These are phyloP conservation scores for Exserohilum rostratum DNA, from an alignment of 2,329 filamentous ascomycete species.

Conservation along the genomic window DNA sequence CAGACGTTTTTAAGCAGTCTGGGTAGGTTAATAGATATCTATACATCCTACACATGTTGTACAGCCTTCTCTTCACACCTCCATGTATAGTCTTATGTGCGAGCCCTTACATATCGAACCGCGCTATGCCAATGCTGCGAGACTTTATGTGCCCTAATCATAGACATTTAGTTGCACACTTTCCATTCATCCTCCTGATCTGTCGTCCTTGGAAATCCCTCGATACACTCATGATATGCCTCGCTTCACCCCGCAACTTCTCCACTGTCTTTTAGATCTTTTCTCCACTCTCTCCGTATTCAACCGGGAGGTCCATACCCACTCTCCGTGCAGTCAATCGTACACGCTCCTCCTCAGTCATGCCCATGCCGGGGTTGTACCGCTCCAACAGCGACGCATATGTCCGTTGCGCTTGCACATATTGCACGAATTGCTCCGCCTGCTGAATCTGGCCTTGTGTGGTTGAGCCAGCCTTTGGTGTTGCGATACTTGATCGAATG, in stretches of 20 bases:
- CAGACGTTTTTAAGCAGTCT: background rate
- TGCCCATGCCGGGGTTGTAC: constrained; percentile 91
- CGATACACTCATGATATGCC: background rate
- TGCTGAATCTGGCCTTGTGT: constrained; percentile 49
- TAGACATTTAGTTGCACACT: no score
- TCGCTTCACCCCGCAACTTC: background rate
- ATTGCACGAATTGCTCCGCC: constrained; percentile 79
- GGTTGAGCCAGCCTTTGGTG: constrained; percentile 1
- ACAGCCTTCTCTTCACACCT: background rate
- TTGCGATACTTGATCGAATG: constrained; percentile 68
- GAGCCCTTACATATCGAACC: no score
- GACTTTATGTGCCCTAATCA: background rate
- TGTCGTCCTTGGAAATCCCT: background rate
- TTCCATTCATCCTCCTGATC: background rate
- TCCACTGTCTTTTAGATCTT: constrained; percentile 4
- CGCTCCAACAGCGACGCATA: constrained; percentile 83
- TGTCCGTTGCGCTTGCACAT: constrained; percentile 82
- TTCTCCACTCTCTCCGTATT: constrained; percentile 50
- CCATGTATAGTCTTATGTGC: background rate
- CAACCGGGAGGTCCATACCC: constrained; percentile 83
- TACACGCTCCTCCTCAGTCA: constrained; percentile 84
- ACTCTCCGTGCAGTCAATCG: constrained; percentile 83
- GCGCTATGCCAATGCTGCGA: background rate
- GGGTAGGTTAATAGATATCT: constrained; percentile 7
- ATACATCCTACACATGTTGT: background rate